Conservation (phyloP, 2,329 filamentous ascomycete species). For the Colletotrichum musae region DNA sequence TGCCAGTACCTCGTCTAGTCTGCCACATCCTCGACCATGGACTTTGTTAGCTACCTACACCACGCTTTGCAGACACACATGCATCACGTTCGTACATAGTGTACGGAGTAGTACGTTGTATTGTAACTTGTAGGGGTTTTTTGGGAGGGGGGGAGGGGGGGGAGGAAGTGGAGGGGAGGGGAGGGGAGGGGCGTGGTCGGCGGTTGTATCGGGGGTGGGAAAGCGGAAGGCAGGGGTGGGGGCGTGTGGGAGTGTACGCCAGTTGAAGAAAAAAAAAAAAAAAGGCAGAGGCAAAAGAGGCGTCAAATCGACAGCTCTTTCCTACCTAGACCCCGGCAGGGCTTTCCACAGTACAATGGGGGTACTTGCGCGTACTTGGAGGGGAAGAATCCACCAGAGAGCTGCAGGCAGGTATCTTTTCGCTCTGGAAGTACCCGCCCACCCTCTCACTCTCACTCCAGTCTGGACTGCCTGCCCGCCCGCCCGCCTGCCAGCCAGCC, state of each 20-base stretch:
- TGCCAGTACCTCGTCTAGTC: slow-evolving; percentile 35
- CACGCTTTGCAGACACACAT: slow-evolving; percentile 27
- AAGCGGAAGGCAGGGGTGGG: slow-evolving; percentile 21
- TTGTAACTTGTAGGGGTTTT: too few species aligned
- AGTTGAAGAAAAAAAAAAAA: slow-evolving; percentile 25
- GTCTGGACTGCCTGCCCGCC: background rate
- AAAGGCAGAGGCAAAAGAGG: slow-evolving; percentile 26
- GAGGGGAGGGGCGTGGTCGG: slow-evolving; percentile 33
- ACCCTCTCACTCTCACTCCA: background rate
- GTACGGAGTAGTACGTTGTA: slow-evolving; percentile 9
- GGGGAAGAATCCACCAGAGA: slow-evolving; percentile 26
- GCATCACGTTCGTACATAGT: slow-evolving; percentile 37
- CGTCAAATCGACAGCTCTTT: slow-evolving; percentile 28
- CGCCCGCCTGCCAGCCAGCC: slow-evolving; percentile 20
- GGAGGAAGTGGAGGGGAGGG: background rate
- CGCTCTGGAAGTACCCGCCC: slow-evolving; percentile 5
- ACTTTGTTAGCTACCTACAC: slow-evolving; percentile 37
- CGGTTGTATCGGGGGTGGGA: slow-evolving; percentile 39
- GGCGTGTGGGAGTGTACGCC: slow-evolving; percentile 7
- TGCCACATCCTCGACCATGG: slow-evolving; percentile 29
- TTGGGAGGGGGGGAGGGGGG: too few species aligned
- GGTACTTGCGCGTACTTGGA: slow-evolving; percentile 40
- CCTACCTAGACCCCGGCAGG: slow-evolving; percentile 29
- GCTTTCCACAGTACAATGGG: slow-evolving; percentile 17
- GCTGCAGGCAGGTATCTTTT: slow-evolving; percentile 33